Conservation (phyloP, 768 basidiomycete genomes). For the Pleurotus tuber-regium region DNA sequence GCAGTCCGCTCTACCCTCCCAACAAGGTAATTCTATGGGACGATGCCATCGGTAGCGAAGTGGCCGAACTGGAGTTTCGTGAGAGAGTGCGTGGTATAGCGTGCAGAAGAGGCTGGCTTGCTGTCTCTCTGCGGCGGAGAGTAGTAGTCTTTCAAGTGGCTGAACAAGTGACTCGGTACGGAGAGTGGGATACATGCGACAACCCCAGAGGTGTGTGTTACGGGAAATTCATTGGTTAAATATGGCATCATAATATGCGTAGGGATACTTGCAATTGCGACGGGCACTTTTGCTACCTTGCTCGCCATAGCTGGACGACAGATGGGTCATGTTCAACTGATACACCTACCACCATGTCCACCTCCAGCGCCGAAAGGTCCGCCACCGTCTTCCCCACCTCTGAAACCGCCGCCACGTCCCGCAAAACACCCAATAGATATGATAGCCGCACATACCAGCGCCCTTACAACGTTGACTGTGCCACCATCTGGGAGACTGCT, state of each 20-base stretch:
- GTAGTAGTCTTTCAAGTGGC: constrained; percentile 78
- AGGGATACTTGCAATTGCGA: constrained; percentile 82
- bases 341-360: constrained; percentile 80
- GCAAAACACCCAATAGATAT: constrained; percentile 72
- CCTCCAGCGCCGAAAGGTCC: constrained; percentile 57
- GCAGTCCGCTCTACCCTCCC: constrained; percentile 84
- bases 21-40: constrained; percentile 94
- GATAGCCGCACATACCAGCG: constrained; percentile 79
- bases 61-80: constrained; percentile 87
- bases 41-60: constrained; percentile 70
- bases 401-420: constrained; percentile 54
- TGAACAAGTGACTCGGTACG: constrained; percentile 57
- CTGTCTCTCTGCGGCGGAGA: constrained; percentile 74
- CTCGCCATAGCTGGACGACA: constrained; percentile 84
- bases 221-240: too few relatives aligned
- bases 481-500: constrained; percentile 77
- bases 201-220: constrained; percentile 71
- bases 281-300: constrained; percentile 74
- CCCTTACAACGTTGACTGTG: constrained; percentile 74
- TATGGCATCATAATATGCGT: constrained; percentile 6
- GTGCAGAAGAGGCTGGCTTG: constrained; percentile 81
- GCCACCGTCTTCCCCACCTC: constrained; percentile 48
- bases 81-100: constrained; percentile 79
- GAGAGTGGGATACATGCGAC: constrained; percentile 86
- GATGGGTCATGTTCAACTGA: constrained; percentile 82